Base-by-base conservation (phyloP, 192 early-diverging fungal genomes). In the Entomortierella beljakovae region DNA sequence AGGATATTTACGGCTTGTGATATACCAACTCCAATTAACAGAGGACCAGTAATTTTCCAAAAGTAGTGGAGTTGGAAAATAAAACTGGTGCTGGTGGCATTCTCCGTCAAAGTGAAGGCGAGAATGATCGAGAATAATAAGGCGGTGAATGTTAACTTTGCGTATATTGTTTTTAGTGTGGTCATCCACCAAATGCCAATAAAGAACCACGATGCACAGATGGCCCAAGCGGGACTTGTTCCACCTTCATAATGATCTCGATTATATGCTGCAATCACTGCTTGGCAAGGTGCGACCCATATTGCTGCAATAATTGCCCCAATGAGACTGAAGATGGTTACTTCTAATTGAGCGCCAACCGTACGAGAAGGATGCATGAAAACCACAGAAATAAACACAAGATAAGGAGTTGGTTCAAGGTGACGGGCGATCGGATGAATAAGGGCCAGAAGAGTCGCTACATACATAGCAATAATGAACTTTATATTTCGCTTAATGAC, bases 91-190 rank as follows among this genome's bases (percentile, higher is more conserved):
- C 43, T 64, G 3, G 3, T 20, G 15, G 64, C 54, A 33, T 49
- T 42, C 48, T 11, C 64, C 13, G 85, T 86, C 57, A 84, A 51
- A 38, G 64, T 86, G 61, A 84, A 52, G 40, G 61, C 35, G 43
- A 86, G 82, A 9, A 84, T 84, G 61, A 86, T 86, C 54, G 82
- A 82, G 53, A 82, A 86, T 28, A 84, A 70, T 28, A 84, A 38
- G 18, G 82, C 84, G 9, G 82, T 68, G 54, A 80, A 80, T 28
- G 76, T 65, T 35, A 86, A 60, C 58, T 83, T 87, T n/a, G 86
- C 82, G 22, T 80, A 85, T 6, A 68, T 35, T 25, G 75, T 63
- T 33, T 84, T 82, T 32, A 73, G 43, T 18, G 79, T 53, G 2
- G 81, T 81, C 28, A 83, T 74, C 40, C 68, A 53, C 74, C 81